Evolutionary conservation across 371 early-diverging fungal genomes (phyloP), one percentile per base, ranked within the genome.

Genomic region (Amoeboaphelidium protococcarum): DNA sequence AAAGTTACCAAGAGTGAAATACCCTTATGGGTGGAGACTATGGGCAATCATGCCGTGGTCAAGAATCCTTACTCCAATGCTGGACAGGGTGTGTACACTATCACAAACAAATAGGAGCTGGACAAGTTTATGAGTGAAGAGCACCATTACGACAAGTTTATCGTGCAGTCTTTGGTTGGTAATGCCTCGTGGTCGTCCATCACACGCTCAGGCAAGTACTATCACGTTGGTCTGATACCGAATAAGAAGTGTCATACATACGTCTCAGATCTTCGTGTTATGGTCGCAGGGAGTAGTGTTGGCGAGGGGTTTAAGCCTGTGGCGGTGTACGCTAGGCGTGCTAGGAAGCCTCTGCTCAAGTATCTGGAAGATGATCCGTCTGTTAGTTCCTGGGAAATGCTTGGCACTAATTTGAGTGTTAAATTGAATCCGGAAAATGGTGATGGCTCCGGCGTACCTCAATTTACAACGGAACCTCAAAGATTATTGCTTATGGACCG

Each of bases 31-130:
- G 52, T 88, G 10, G 70, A 74, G 51, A 70, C 73, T 44, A 82
- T 88, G 82, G 86, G 85, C 26, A 81, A 82, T 23, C 85, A 84
- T 62, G 86, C 78, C 26, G 89, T 88, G 1, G 63, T 88, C 47
- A 88, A 88, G 54, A 82, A 83, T 2, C 89, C 89, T 4, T 88
- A 88, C 58, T 79, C 80, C 46, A 88, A 88, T 56, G 89, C 89
- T 2, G 83, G 83, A 13, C 87, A 88, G 64, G 89, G 87, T 24
- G 86, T 88, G 0, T 88, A 85, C 64, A 85, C 84, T 12, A 85
- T 88, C 49, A 86, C 87, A 25, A 81, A 76, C 53, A 58, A 71
- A 27, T 50, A 62, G 10, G 86, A 88, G 57, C 66, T 86, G 4
- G 56, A 72, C 19, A 61, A 64, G 4, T 88, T 88, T 51, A 71